Conservation (phyloP, 2,329 filamentous ascomycete genomes). For the Ophiocordyceps camponoti-floridani region DNA sequence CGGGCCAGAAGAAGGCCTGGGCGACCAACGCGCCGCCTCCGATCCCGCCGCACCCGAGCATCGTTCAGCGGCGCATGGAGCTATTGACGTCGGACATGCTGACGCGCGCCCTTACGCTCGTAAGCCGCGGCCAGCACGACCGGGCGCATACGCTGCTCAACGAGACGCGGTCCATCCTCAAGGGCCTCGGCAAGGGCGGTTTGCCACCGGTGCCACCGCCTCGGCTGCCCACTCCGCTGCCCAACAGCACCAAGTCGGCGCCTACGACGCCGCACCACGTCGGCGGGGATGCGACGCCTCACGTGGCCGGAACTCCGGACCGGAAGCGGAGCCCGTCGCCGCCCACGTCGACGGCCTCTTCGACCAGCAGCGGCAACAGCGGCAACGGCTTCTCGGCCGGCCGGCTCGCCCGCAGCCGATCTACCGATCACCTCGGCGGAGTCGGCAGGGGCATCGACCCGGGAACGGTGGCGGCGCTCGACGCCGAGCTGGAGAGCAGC, state of each 20-base stretch:
- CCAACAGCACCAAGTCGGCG: slow-evolving; percentile 15
- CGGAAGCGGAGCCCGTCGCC: slow-evolving; percentile 38
- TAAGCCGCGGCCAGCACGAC: slow-evolving; percentile 83
- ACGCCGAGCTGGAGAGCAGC: slow-evolving; percentile 75
- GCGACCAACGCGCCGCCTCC: slow-evolving; percentile 51
- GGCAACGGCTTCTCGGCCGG: slow-evolving; percentile 19
- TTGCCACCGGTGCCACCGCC: slow-evolving; percentile 70
- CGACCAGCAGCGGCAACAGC: slow-evolving; percentile 17
- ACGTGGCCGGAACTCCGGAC: slow-evolving; percentile 27
- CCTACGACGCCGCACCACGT: slow-evolving; percentile 33
- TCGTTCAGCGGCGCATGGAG: slow-evolving; percentile 95
- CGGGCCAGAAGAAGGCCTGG: slow-evolving; percentile 46
- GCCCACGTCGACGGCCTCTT: slow-evolving; percentile 27
- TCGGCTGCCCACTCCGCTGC: too few relatives aligned
- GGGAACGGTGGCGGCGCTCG: slow-evolving; percentile 66
- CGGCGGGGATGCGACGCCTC: slow-evolving; percentile 24
- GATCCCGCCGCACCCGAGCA: slow-evolving; percentile 85
- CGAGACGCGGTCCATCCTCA: slow-evolving; percentile 87
- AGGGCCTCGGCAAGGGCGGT: slow-evolving; percentile 87
- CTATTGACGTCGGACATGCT: slow-evolving; percentile 96
- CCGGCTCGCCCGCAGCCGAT: slow-evolving; percentile 31
- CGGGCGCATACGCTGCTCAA: slow-evolving; percentile 80
- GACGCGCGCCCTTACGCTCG: slow-evolving; percentile 74
- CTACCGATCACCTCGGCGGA: slow-evolving; percentile 39
- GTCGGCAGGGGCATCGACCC: slow-evolving; percentile 64